Percentiles rank a stretch among this genome's conserved stretches.
Evolutionary conservation across 306 rosid species (phyloP).

Genomic region (Crataegus laevigata): DNA sequence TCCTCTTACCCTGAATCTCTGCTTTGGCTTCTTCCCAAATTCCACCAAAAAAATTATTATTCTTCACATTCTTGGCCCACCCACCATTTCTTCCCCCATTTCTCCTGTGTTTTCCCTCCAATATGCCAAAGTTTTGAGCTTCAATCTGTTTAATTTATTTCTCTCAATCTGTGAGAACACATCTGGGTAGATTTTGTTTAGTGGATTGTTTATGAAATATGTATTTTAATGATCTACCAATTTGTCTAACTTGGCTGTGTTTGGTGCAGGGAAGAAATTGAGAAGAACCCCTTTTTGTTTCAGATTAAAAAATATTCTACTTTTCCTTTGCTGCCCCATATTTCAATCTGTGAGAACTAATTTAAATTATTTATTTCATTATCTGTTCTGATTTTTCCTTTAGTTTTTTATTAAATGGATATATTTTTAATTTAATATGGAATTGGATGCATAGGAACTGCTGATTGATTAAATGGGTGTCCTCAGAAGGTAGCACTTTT

Average conservation of each 20-base stretch:
- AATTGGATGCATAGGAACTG: constrained; percentile 25
- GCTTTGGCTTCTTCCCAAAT: neutral
- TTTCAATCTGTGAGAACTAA: constrained; percentile 21
- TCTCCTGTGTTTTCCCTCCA: neutral
- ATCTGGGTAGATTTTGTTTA: neutral
- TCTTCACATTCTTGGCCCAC: neutral
- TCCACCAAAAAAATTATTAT: neutral
- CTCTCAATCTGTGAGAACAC: neutral
- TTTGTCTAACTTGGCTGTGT: neutral
- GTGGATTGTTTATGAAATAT: neutral
- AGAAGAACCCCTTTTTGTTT: neutral
- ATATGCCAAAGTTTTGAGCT: neutral
- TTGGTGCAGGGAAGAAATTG: constrained; percentile 9
- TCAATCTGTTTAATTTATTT: neutral
- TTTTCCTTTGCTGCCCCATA: neutral
- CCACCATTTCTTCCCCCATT: neutral
- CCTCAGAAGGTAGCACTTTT: constrained; percentile 28
- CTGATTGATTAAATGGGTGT: constrained; percentile 25
- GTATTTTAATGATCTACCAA: neutral
- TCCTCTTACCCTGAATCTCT: constrained; percentile 1
- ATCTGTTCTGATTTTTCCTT: neutral
- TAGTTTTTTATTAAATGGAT: neutral
- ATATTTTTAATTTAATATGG: neutral
- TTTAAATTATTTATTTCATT: neutral
- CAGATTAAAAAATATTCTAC: neutral